Base-by-base conservation (phyloP, 2,329 filamentous ascomycete species). In the Xylariaceae sp. region DNA sequence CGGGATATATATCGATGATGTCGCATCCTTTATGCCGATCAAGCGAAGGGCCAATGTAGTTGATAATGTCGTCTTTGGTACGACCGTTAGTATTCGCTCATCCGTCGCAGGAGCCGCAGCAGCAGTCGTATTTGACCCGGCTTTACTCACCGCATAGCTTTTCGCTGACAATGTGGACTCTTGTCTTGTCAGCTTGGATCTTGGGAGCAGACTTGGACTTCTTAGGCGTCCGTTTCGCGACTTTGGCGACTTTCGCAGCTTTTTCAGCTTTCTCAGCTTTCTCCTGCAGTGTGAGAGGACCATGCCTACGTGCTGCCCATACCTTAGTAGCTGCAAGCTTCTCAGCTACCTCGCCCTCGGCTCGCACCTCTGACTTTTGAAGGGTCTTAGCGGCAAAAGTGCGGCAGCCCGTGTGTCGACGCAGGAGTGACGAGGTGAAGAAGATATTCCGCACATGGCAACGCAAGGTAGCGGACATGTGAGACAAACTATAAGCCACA, bases 1-100 rank as follows among this genome's bases (percentile, higher is more conserved):
- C 92, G 0, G 93, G 93, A 71, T 93, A 91, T 53, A 96, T 77
- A 69, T 98, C 93, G 65, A 99, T 78, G 44, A 98, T 81, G 66
- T 96, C 92, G 74, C 93, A 92, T 51, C 90, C 90, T 48, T 79
- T 77, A 71, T 95, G 88, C 44, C 85, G 82, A 32, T 84, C 76
- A 18, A 98, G 80, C 2, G 85, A 86, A 1, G 83, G 81, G 2
- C 82, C 84, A n/a, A 96, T 75, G 57, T 90, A 90, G 6, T 83
- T 70, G 44, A 96, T 65, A 14, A 89, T 76, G 65, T 93, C 87
- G 67, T 91, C 89, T 87, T 48, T 14, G 44, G 6, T 7, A 54
- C 18, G 18, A 21, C 20, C 18, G 19, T 26, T 40, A 48, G 23
- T 37, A 37, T 9, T 9, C 32, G 12, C 12, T 4, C 32, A 16